phyloP scores from a whole-genome alignment of 2,329 filamentous ascomycete genomes.

The Didymosphaeria variabile region DNA sequence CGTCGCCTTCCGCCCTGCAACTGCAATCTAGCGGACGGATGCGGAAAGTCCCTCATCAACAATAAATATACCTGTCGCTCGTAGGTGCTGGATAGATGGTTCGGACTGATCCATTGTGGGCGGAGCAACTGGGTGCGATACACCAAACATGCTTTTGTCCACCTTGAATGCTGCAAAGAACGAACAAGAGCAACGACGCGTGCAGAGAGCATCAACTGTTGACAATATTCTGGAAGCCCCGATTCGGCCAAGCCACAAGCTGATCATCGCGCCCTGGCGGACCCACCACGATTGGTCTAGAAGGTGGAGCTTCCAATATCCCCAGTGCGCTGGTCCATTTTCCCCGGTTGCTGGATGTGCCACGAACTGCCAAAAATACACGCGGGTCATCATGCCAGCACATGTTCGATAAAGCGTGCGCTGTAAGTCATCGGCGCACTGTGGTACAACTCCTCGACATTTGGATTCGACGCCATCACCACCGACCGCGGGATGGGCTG shows the following conservation, averaged over 20 bases:
- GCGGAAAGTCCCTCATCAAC: background rate
- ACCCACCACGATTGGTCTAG: constrained; percentile 5
- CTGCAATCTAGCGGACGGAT: background rate
- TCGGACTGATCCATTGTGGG: background rate
- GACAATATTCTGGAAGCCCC: constrained; percentile 5
- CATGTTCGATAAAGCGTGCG: background rate
- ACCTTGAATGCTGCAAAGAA: background rate
- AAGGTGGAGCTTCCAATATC: constrained; percentile 11
- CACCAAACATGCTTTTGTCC: background rate
- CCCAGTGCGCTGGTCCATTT: constrained; percentile 4
- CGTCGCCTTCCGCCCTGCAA: constrained; percentile 14
- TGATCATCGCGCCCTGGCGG: constrained; percentile 7
- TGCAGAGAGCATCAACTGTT: background rate
- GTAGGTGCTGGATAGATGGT: background rate
- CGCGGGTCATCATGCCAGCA: constrained; percentile 3
- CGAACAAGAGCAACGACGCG: background rate
- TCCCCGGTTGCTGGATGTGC: constrained; percentile 2
- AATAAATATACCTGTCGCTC: background rate
- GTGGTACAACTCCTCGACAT: background rate
- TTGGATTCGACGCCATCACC: background rate
- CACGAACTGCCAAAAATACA: constrained; percentile 14
- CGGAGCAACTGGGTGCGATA: background rate
- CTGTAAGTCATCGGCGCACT: background rate
- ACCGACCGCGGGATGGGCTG: background rate
- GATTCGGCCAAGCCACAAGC: constrained; percentile 9